phyloP scores from a whole-genome alignment of 805 yeast species.

The Kodamaea kaohsiungensis region DNA sequence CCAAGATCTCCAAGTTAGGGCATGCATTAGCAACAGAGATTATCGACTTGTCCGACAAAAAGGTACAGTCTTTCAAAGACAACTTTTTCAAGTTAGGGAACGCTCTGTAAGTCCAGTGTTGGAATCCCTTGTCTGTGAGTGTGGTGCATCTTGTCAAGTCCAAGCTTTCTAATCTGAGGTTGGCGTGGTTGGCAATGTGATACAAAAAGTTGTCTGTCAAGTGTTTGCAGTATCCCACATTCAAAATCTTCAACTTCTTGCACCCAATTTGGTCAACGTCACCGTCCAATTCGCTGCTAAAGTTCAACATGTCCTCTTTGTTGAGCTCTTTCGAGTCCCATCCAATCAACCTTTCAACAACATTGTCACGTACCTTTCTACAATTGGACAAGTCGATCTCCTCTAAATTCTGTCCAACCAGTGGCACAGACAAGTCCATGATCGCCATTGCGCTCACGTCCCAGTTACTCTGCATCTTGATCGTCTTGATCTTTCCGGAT shows the following conservation, averaged over 20 bases:
- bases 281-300: slow-evolving; percentile 8
- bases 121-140: slow-evolving; percentile 73
- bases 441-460: slow-evolving; percentile 79
- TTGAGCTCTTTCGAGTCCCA: slow-evolving; percentile 29
- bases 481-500: slow-evolving; percentile 53
- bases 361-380: slow-evolving; percentile 70
- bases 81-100: slow-evolving; percentile 56
- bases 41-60: slow-evolving; percentile 64
- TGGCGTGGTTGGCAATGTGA: slow-evolving; percentile 61
- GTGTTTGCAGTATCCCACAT: slow-evolving; percentile 74
- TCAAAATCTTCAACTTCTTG: slow-evolving; percentile 51
- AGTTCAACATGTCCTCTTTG: slow-evolving; percentile 4
- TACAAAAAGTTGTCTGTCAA: slow-evolving; percentile 68
- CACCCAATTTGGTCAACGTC: slow-evolving; percentile 50
- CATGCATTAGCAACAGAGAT: slow-evolving; percentile 63
- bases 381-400: slow-evolving; percentile 72
- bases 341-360: slow-evolving; percentile 68
- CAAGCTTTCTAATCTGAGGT: slow-evolving; percentile 52
- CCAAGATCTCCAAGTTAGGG: slow-evolving; percentile 54
- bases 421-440: slow-evolving; percentile 70
- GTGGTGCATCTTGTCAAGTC: slow-evolving; percentile 76
- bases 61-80: slow-evolving; percentile 71
- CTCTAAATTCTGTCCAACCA: slow-evolving; percentile 58
- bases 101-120: slow-evolving; percentile 58
- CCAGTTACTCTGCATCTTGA: slow-evolving; percentile 73